These are phyloP conservation scores for Amanita polypyramis DNA, from an alignment of 768 basidiomycete species.

Conservation along the genomic window DNA sequence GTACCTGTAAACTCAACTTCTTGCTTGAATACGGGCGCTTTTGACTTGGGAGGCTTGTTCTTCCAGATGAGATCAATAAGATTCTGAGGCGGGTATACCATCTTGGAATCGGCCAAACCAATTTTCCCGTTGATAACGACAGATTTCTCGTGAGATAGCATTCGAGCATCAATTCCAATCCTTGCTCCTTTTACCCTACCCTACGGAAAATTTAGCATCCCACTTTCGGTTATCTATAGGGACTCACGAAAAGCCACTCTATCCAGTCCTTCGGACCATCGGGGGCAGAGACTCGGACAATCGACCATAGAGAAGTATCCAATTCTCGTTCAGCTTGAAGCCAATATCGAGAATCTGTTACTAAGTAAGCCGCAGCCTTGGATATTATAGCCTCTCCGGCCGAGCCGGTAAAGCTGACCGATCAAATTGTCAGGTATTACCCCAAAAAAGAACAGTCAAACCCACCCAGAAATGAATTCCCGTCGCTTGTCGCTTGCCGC, in stretches of 20 bases:
- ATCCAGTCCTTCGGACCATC: slow-evolving; percentile 64
- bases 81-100: slow-evolving; percentile 77
- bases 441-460: slow-evolving; percentile 6
- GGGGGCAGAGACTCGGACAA: slow-evolving; percentile 36
- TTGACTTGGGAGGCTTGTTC: slow-evolving; percentile 62
- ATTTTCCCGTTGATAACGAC: slow-evolving; percentile 49
- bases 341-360: slow-evolving; percentile 82
- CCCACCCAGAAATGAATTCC: slow-evolving; percentile 70
- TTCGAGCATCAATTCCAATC: slow-evolving; percentile 79
- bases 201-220: slow-evolving; percentile 9
- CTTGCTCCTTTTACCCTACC: slow-evolving; percentile 32
- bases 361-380: slow-evolving; percentile 53
- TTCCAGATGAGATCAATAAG: slow-evolving; percentile 77
- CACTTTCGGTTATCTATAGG: background rate
- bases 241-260: slow-evolving; percentile 60
- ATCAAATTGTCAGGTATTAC: background rate
- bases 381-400: slow-evolving; percentile 68
- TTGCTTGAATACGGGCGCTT: slow-evolving; percentile 55
- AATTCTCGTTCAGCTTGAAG: slow-evolving; percentile 61
- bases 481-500: slow-evolving; percentile 66
- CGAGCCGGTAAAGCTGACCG: slow-evolving; percentile 24
- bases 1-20: slow-evolving; percentile 60
- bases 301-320: slow-evolving; percentile 57
- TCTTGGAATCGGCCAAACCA: slow-evolving; percentile 41
- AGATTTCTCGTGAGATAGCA: slow-evolving; percentile 69